Evolutionary conservation across 2,329 filamentous ascomycete genomes (phyloP).

Genomic region (Pseudopyrenochaeta lycopersici): DNA sequence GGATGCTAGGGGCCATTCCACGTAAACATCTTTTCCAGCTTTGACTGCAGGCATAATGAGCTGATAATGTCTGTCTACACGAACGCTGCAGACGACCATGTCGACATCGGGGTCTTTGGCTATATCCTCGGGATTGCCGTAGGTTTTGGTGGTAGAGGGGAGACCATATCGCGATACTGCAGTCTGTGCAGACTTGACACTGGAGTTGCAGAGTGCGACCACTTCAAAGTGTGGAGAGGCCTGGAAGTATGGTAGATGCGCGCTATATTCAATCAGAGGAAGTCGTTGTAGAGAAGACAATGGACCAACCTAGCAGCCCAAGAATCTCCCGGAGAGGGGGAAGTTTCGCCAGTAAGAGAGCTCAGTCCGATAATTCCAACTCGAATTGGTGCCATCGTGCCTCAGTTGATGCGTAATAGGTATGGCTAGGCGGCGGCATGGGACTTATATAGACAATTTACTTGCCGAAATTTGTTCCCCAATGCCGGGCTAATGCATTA

Average conservation of each 20-base stretch:
- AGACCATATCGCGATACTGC: conserved; percentile 55
- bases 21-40: conserved; percentile 63
- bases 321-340: conserved; percentile 7
- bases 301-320: conserved; percentile 30
- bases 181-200: conserved; percentile 48
- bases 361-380: conserved; percentile 39
- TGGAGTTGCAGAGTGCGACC: conserved; percentile 58
- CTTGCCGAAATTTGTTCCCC: too few species aligned
- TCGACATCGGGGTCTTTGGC: conserved; percentile 48
- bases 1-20: conserved; percentile 59
- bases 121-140: conserved; percentile 54
- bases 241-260: conserved; percentile 50
- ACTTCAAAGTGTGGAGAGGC: conserved; percentile 53
- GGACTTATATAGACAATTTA: too few species aligned
- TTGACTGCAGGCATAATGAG: conserved; percentile 58
- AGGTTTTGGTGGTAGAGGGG: conserved; percentile 51
- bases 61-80: conserved; percentile 63
- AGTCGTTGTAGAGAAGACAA: background rate
- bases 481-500: too few species aligned
- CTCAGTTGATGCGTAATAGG: background rate
- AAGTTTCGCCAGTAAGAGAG: conserved; percentile 6
- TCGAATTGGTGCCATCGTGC: conserved; percentile 37
- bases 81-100: conserved; percentile 61
- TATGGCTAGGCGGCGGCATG: too few species aligned
- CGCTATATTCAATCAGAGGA: conserved; percentile 16